Evolutionary conservation across 139 green algal genomes (phyloP), one percentile per base, ranked within the genome.

Genomic region (Edaphochlamys debaryana): DNA sequence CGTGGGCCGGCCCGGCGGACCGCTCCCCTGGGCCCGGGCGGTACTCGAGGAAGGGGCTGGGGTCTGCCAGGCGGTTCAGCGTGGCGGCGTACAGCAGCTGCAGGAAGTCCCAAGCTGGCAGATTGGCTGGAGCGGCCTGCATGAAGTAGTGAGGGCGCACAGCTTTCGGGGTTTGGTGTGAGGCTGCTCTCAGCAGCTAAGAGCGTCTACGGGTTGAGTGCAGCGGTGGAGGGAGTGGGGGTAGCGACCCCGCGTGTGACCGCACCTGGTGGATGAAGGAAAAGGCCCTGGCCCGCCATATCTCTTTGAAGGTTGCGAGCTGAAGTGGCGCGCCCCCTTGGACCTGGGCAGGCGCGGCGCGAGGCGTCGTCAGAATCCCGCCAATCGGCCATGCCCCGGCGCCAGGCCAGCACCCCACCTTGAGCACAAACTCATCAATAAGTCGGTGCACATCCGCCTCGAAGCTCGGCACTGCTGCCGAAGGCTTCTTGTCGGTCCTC

Each of bases 61-160:
- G 67, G 54, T 77, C 69, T 20, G 41, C 79, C 68, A 85, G 37
- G 6, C 79, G 67, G 68, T 85, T 85, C 4, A 85, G 56, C 2
- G 79, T 38, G 23, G 67, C 54, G 0, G 67, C 29, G 25, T 85
- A 85, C 32, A 85, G 62, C 17, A 85, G 79, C 68, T 85, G 79
- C 67, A 69, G 40, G 41, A 72, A 79, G 40, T 85, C 79, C 42
- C 67, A 32, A 32, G 68, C 68, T 40, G 79, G 40, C 22, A 85
- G 9, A 17, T 79, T 77, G 27, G 69, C 54, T 13, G 79, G 79
- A 5, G 71, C 68, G 40, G 79, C 79, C 79, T 85, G 69, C 38
- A 5, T 11, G 48, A 15, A 27, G 15, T 17, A 15, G 58, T 62
- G 22, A 36, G 4, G 29, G 19, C 29, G 37, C 68, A 73, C 67